Evolutionary conservation across 495 filamentous ascomycete genomes (phyloP).

Genomic region (Physcia stellaris): DNA sequence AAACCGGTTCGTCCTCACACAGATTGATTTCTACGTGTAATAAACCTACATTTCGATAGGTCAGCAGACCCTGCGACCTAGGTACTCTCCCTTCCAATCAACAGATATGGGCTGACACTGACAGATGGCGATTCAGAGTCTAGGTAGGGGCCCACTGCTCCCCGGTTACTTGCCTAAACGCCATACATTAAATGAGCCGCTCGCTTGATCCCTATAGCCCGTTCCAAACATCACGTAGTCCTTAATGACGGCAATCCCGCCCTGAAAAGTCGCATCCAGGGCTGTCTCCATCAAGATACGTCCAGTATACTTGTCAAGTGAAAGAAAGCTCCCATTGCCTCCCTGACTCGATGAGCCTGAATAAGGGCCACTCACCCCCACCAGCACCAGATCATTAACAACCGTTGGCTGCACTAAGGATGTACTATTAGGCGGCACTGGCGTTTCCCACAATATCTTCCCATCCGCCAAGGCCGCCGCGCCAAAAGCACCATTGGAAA

Average conservation of each 20-base stretch:
- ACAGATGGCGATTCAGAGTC: too few species aligned
- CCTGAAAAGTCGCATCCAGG: background rate
- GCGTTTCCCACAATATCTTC: slow-evolving; percentile 19
- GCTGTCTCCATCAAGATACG: background rate
- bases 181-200: too few species aligned
- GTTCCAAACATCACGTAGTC: slow-evolving; percentile 3
- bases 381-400: slow-evolving; percentile 19
- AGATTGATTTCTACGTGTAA: too few species aligned
- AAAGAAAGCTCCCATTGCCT: background rate
- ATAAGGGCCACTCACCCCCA: background rate
- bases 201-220: background rate
- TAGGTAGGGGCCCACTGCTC: too few species aligned
- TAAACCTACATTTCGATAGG: too few species aligned
- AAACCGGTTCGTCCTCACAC: too few species aligned
- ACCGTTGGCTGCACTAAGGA: slow-evolving; percentile 16
- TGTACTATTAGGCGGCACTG: slow-evolving; percentile 3
- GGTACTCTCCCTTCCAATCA: too few species aligned
- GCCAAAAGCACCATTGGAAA: slow-evolving; percentile 21
- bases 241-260: slow-evolving; percentile 1
- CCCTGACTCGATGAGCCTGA: too few species aligned
- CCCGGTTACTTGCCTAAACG: too few species aligned
- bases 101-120: too few species aligned
- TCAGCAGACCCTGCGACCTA: too few species aligned
- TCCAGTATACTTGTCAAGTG: slow-evolving; percentile 3
- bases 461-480: slow-evolving; percentile 19